These are phyloP conservation scores for Artemisia annua DNA, from an alignment of 129 eudicot species.

Conservation along the genomic window DNA sequence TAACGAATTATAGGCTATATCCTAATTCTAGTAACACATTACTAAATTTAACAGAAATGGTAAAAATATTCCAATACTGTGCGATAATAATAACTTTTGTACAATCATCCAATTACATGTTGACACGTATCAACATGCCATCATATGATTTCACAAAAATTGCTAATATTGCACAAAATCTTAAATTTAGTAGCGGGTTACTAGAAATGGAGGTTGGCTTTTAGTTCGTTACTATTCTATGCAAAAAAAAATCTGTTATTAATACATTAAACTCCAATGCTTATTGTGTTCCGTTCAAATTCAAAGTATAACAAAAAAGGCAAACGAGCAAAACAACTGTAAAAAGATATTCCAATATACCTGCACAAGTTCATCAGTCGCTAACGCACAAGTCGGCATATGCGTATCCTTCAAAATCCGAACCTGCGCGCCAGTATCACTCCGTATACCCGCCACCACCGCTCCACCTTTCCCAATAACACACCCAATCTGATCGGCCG, in stretches of 20 bases:
- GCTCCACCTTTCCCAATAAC: constrained; percentile 97
- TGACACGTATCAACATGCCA: too few species aligned
- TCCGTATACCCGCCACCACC: constrained; percentile 78
- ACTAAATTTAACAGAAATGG: background rate
- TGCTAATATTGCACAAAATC: too few species aligned
- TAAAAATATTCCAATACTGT: background rate
- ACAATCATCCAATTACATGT: too few species aligned
- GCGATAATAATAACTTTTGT: too few species aligned
- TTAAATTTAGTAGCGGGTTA: too few species aligned
- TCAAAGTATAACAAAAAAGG: background rate
- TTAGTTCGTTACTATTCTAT: background rate
- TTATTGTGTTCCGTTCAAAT: background rate
- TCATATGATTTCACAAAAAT: too few species aligned
- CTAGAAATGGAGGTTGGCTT: too few species aligned
- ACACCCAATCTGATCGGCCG: constrained; percentile 98
- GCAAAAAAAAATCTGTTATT: too few species aligned
- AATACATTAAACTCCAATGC: too few species aligned
- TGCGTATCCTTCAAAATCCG: constrained; percentile 88
- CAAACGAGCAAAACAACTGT: background rate
- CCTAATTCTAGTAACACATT: too few species aligned
- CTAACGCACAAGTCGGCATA: constrained; percentile 86
- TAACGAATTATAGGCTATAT: too few species aligned
- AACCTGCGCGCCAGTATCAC: constrained; percentile 85
- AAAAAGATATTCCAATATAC: constrained; percentile 33
- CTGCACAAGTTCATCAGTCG: constrained; percentile 94